These are phyloP conservation scores for Monosporozyma servazzii DNA, from an alignment of 805 yeast species.

Conservation along the genomic window DNA sequence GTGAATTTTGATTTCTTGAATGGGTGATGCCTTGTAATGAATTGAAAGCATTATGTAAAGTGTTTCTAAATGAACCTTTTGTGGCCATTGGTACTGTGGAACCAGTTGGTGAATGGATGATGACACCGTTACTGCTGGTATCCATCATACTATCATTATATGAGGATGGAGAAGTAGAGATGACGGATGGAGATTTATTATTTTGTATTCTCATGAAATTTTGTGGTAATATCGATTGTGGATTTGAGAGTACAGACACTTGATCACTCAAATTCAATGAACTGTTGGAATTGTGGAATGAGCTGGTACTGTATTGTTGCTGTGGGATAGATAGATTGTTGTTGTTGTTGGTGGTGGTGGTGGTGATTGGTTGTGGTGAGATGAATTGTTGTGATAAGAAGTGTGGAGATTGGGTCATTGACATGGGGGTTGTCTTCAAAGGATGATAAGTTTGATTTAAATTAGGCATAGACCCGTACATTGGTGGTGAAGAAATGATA, in stretches of 20 bases:
- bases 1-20: background rate
- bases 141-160: slow-evolving; percentile 1
- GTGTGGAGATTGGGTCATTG: background rate
- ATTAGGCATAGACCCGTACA: background rate
- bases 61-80: slow-evolving; percentile 1
- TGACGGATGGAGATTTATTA: background rate
- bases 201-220: background rate
- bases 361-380: background rate
- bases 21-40: slow-evolving; percentile 3
- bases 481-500: slow-evolving; percentile 2
- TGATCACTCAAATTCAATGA: slow-evolving; percentile 14
- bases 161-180: background rate
- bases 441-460: background rate
- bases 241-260: slow-evolving; percentile 12
- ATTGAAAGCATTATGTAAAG: slow-evolving; percentile 3
- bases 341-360: background rate
- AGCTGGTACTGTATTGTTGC: background rate
- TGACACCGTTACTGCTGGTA: background rate
- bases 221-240: background rate
- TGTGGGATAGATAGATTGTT: background rate
- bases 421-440: background rate
- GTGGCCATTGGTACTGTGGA: background rate
- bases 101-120: background rate
- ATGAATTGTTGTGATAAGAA: background rate
- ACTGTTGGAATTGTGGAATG: slow-evolving; percentile 8